phyloP scores from a whole-genome alignment of 1,139 yeast genomes.

The Pichia sp. region DNA sequence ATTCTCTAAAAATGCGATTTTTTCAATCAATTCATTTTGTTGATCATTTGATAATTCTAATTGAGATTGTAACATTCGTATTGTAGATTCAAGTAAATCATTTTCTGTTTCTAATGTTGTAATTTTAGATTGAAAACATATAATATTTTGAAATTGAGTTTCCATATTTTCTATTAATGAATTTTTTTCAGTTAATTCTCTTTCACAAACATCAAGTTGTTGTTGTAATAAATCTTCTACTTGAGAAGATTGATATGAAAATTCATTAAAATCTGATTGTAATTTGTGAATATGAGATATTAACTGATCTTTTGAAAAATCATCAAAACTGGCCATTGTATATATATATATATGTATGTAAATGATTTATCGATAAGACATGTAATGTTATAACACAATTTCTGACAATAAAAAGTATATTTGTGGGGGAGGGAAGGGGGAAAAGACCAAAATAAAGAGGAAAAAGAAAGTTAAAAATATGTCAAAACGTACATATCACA shows the following conservation, averaged over 20 bases:
- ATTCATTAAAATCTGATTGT: slow-evolving; percentile 21
- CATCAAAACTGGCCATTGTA: neutral
- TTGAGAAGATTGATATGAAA: slow-evolving; percentile 21
- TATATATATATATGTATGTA: neutral
- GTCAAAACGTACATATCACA: too few relatives aligned
- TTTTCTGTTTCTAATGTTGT: slow-evolving; percentile 20
- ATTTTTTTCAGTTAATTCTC: slow-evolving; percentile 2
- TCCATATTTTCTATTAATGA: neutral
- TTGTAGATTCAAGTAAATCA: slow-evolving; percentile 22
- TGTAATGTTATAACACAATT: neutral
- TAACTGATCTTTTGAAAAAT: slow-evolving; percentile 17
- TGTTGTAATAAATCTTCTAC: slow-evolving; percentile 24
- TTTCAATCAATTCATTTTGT: slow-evolving; percentile 21
- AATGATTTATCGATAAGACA: neutral
- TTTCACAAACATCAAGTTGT: slow-evolving; percentile 16
- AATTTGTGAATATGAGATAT: slow-evolving; percentile 17
- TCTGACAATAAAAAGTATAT: too few relatives aligned
- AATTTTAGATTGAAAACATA: slow-evolving; percentile 2
- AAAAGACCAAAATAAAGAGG: too few relatives aligned
- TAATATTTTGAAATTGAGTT: slow-evolving; percentile 1
- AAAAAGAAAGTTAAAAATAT: too few relatives aligned
- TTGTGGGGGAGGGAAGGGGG: too few relatives aligned
- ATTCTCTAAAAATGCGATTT: slow-evolving; percentile 22
- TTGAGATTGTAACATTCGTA: slow-evolving; percentile 16
- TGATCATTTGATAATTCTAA: slow-evolving; percentile 12